Conservation (phyloP, 495 filamentous ascomycete species). For the Podospora conica region DNA sequence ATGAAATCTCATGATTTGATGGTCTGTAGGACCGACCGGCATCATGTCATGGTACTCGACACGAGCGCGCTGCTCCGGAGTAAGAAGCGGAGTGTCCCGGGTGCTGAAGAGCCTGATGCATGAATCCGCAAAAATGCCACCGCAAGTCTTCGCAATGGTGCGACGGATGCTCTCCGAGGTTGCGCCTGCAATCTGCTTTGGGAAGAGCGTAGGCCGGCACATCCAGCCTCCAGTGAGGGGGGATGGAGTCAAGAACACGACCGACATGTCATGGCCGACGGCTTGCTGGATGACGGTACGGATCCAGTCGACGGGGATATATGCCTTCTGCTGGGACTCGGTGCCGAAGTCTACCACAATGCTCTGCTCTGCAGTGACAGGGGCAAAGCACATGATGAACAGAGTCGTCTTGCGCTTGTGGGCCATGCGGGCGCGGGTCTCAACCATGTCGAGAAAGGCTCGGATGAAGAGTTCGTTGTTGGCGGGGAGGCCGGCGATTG, state of each 20-base stretch:
- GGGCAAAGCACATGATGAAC: constrained; percentile 31
- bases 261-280: constrained; percentile 15
- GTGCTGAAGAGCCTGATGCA: constrained; percentile 19
- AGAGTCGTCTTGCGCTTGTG: constrained; percentile 13
- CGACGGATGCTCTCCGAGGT: not conserved
- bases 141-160: constrained; percentile 18
- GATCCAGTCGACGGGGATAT: constrained; percentile 13
- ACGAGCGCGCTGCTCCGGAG: constrained; percentile 17
- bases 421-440: constrained; percentile 15
- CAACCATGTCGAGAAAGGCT: constrained; percentile 16
- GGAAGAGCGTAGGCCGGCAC: constrained; percentile 19
- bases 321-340: not conserved
- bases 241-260: constrained; percentile 20
- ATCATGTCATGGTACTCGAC: constrained; percentile 21
- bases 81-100: constrained; percentile 17
- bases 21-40: constrained; percentile 14
- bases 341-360: constrained; percentile 24
- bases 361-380: constrained; percentile 31
- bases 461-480: constrained; percentile 10
- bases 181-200: not conserved
- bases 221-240: constrained; percentile 25
- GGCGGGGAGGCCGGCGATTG: constrained; percentile 20
- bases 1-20: constrained; percentile 16
- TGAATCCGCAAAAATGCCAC: constrained; percentile 19
- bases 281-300: constrained; percentile 12